Conservation (phyloP, 257 asterid species). For the Paulownia fortunei region DNA sequence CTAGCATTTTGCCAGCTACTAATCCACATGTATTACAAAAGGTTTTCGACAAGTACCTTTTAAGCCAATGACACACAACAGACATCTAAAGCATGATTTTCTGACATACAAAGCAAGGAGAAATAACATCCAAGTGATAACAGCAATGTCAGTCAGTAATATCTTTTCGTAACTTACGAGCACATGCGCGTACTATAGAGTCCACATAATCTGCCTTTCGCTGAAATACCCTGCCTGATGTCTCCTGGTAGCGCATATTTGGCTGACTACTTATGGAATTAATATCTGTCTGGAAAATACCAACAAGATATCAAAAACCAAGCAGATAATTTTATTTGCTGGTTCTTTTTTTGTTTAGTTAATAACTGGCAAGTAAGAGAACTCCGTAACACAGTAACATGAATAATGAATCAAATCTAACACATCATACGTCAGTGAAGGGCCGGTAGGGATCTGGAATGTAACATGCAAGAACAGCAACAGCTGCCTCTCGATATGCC, state of each 20-base stretch:
- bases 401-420: constrained; percentile 25
- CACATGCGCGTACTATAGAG: constrained; percentile 84
- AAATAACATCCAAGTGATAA: constrained; percentile 13
- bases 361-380: constrained; percentile 14
- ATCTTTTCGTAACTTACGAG: constrained; percentile 78
- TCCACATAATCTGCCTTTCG: constrained; percentile 86
- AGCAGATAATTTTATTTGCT: not conserved
- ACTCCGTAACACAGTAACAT: constrained; percentile 15
- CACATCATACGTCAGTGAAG: constrained; percentile 62
- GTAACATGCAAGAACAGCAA: constrained; percentile 90
- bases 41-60: not conserved
- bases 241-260: constrained; percentile 70
- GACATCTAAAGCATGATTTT: constrained; percentile 12
- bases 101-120: not conserved
- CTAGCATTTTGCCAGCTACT: constrained; percentile 14
- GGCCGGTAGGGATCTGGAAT: constrained; percentile 86
- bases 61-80: constrained; percentile 2
- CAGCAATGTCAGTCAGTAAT: constrained; percentile 16
- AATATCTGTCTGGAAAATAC: constrained; percentile 77
- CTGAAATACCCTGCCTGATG: constrained; percentile 79
- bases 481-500: constrained; percentile 98
- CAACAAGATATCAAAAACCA: constrained; percentile 27
- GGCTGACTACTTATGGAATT: constrained; percentile 86
- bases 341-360: not conserved
- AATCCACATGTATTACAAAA: not conserved